A percentile compares a stretch with the other conserved stretches of the same genome.
These are phyloP conservation scores for Casuarina cunninghamiana DNA, from an alignment of 306 rosid species.

Conservation along the genomic window DNA sequence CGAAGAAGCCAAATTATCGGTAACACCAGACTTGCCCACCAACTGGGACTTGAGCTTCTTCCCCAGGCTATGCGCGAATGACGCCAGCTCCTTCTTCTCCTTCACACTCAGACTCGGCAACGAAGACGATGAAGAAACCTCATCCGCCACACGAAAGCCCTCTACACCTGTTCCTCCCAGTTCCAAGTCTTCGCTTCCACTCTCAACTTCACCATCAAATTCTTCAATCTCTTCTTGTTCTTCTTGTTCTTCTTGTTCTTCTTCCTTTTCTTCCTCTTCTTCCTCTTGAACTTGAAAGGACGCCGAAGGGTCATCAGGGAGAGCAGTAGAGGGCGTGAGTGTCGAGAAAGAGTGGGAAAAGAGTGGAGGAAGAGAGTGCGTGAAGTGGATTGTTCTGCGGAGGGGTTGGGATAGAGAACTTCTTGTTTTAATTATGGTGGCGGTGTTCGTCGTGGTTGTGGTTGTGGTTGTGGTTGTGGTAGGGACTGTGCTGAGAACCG, in stretches of 20 bases:
- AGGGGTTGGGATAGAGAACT: background rate
- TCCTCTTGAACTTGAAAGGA: background rate
- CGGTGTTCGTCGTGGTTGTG: background rate
- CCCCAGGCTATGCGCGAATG: conserved; percentile 87
- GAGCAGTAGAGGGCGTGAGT: conserved; percentile 19
- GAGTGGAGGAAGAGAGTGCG: conserved; percentile 5
- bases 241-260: conserved; percentile 12
- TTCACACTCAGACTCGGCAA: conserved; percentile 63
- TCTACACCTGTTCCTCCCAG: conserved; percentile 16
- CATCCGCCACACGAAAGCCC: conserved; percentile 19
- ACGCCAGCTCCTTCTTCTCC: conserved; percentile 85
- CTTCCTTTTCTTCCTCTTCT: conserved; percentile 20
- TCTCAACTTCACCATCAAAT: conserved; percentile 23
- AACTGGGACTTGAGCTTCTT: conserved; percentile 81
- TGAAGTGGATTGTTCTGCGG: conserved; percentile 20
- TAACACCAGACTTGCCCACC: conserved; percentile 91
- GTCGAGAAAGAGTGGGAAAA: conserved; percentile 32
- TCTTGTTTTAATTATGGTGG: no score
- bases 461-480: conserved; percentile 23
- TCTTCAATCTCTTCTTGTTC: conserved; percentile 25
- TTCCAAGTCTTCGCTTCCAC: conserved; percentile 29
- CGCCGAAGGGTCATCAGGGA: conserved; percentile 3
- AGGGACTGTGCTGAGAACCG: conserved; percentile 26
- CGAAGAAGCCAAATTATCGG: conserved; percentile 61
- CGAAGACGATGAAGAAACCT: conserved; percentile 34